Base-by-base conservation (phyloP, 352 stramenopile genomes). In the Globisporangium alternatum region DNA sequence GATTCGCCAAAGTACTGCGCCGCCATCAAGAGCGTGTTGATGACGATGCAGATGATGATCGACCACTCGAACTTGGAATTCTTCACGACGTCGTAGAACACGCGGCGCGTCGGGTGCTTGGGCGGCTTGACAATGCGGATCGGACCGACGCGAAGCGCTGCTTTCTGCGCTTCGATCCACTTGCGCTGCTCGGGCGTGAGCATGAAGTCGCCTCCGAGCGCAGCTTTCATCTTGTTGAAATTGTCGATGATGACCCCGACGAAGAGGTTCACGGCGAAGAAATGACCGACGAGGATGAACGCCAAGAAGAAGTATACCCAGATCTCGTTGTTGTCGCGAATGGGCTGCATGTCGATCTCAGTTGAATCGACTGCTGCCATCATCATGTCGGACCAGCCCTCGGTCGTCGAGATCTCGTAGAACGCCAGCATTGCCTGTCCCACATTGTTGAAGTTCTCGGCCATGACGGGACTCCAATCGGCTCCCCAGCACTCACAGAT, bases 241-340 rank as follows among this genome's bases (percentile, higher is more conserved):
- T 97, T 97, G 60, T 98, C 93, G 52, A 98, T 96, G 63, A 98
- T 97, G 8, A 98, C 89, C 8, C 93, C 93, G 0, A 98, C 86
- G 61, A 98, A 98, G 0, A 98, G 74, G 43, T 98, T 98, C 30
- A 98, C 88, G 4, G 98, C 87, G 57, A 98, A 98, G 63, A 97
- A 98, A 56, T 89, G 89, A 17, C 93, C 88, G 22, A 98, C 70
- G 60, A 98, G 78, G 39, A 98, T 96, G 72, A 97, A 98, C 0
- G 80, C 44, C 13, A 98, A 74, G 62, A 97, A 98, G 64, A 97
- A 97, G 4, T 84, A 78, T 1, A 83, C 72, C 86, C 89, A 97
- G 7, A 75, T 37, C 56, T 80, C 69, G 37, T 91, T 92, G 67
- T 91, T 79, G 72, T 98, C 86, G 9, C 80, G 76, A 41, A 97